Base-by-base conservation (phyloP, 2,329 filamentous ascomycete genomes). In the Ceratocystis alfenasii region DNA sequence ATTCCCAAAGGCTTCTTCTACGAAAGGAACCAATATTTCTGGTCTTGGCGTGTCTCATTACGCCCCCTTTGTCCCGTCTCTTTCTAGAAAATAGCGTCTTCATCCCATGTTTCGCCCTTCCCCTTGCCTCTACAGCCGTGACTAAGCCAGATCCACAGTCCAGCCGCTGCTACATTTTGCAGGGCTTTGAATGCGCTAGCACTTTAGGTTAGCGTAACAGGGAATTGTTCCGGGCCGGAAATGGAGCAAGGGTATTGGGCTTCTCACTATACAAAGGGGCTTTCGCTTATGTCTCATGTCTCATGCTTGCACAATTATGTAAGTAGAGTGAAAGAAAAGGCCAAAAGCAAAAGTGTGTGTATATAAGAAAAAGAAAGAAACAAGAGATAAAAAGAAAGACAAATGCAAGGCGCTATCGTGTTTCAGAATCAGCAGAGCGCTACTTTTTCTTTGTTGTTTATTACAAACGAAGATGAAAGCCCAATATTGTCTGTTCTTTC, bases 61-160 rank as follows among this genome's bases (percentile, higher is more conserved):
- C n/a, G 5, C 15, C 17, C 15, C 55, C 55, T n/a, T 59, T 30
- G 28, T 36, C 28, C 10, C 22, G 48, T 25, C 28, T n/a, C 12
- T 30, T 59, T 59, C 28, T 36, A 59, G 55, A 59, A 57, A 59
- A 33, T 59, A 7, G 55, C 55, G 28, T 28, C 55, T 41, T 59
- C 28, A 17, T 59, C 55, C n/a, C 55, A 59, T 59, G 55, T 59
- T 50, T 50, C 48, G 48, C 48, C 48, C 22, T 53, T 22, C 25
- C 36, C 55, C 55, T n/a, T 59, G 55, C 20, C 33, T 5, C 17
- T 20, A 48, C 48, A 20, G 17, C 5, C n/a, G 22, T 50, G 48
- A 50, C 48, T 25, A 50, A 50, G 48, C 48, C 22, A 5, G 17
- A 25, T 25, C 36, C 36, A 15, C 36, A 15, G 36, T 41, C 36